These are phyloP conservation scores for Thyridium curvatum DNA, from an alignment of 2,329 filamentous ascomycete species.

Conservation along the genomic window DNA sequence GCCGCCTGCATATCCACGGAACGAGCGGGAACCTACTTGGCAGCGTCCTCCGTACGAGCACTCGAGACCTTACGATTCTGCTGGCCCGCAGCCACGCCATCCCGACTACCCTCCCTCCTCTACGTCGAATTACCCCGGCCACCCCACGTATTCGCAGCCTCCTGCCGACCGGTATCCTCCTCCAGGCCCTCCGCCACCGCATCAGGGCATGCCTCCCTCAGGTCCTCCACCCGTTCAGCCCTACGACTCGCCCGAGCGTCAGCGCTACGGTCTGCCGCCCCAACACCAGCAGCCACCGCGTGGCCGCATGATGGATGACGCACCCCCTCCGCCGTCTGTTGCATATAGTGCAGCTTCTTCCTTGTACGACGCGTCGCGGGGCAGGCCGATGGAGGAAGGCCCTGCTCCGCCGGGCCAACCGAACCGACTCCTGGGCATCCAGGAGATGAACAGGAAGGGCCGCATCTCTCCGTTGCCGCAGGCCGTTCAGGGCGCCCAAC, in stretches of 20 bases:
- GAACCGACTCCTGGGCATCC: constrained; percentile 68
- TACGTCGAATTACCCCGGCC: constrained; percentile 29
- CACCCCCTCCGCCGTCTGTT: constrained; percentile 41
- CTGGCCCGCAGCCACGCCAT: constrained; percentile 35
- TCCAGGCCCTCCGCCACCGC: constrained; percentile 21
- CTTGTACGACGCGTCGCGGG: constrained; percentile 35
- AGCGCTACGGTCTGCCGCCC: constrained; percentile 27
- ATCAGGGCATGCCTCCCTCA: constrained; percentile 22
- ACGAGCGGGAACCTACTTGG: constrained; percentile 28
- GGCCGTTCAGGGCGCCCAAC: constrained; percentile 86
- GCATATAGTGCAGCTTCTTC: constrained; percentile 37
- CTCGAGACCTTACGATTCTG: constrained; percentile 33
- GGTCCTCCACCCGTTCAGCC: constrained; percentile 24
- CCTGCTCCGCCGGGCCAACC: constrained; percentile 51
- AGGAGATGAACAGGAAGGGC: constrained; percentile 75
- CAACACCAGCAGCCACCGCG: constrained; percentile 28
- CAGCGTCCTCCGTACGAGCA: constrained; percentile 38
- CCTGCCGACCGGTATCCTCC: constrained; percentile 33
- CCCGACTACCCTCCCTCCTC: constrained; percentile 41
- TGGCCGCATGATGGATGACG: constrained; percentile 38
- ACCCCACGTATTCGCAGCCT: constrained; percentile 27
- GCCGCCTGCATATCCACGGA: constrained; percentile 35
- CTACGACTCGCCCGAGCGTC: constrained; percentile 47
- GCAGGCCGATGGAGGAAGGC: constrained; percentile 42
- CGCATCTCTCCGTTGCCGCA: constrained; percentile 85